Evolutionary conservation across 2,329 filamentous ascomycete species (phyloP).

Genomic region (Neopestalotiopsis sp.): DNA sequence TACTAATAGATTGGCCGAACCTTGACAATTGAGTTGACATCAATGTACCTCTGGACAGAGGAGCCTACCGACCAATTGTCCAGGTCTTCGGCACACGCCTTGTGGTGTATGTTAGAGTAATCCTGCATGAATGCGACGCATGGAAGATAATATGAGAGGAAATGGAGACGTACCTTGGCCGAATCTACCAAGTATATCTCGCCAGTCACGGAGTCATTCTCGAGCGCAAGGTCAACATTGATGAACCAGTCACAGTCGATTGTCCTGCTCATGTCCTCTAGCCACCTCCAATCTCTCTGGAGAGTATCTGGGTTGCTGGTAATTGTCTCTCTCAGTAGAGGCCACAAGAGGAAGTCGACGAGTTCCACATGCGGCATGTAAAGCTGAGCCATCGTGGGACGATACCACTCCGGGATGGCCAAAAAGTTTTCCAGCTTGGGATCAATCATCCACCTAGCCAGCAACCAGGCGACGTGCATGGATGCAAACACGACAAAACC

Average conservation of each 20-base stretch:
- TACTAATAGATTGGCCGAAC: not conserved
- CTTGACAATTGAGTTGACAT: not conserved
- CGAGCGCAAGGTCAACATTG: not conserved
- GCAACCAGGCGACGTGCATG: constrained; percentile 5
- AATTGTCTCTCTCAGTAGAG: not conserved
- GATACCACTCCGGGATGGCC: constrained; percentile 3
- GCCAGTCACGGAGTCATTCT: constrained; percentile 4
- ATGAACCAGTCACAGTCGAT: constrained; percentile 16
- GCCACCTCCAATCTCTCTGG: constrained; percentile 14
- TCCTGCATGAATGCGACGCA: not conserved
- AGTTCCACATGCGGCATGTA: constrained; percentile 11
- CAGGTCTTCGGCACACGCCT: not conserved
- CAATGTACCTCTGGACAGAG: not conserved
- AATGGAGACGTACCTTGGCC: constrained; percentile 8
- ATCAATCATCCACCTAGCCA: constrained; percentile 15
- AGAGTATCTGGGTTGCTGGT: constrained; percentile 1
- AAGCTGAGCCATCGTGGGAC: constrained; percentile 6
- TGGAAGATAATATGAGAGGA: not conserved
- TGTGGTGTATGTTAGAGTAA: not conserved
- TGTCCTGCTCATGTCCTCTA: not conserved
- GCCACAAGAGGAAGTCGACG: constrained; percentile 11
- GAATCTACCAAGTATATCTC: not conserved
- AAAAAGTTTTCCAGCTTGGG: not conserved
- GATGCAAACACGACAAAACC: constrained; percentile 3
- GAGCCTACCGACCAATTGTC: constrained; percentile 13